phyloP scores from a whole-genome alignment of 768 basidiomycete species.

The Boletus sensibilis region DNA sequence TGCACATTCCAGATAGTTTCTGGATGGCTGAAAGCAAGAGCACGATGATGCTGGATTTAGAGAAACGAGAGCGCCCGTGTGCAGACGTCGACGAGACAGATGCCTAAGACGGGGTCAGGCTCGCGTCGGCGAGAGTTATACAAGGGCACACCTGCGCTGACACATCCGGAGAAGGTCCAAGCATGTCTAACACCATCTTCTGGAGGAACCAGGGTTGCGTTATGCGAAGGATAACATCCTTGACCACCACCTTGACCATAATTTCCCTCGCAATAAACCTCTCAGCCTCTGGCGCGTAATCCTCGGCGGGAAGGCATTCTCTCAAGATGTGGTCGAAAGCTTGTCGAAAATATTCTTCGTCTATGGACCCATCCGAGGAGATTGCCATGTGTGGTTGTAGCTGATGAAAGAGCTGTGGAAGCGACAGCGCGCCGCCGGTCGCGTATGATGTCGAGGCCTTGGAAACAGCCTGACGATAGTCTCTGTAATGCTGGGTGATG shows the following conservation, averaged over 20 bases:
- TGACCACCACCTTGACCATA: constrained; percentile 71
- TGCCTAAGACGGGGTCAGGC: constrained; percentile 15
- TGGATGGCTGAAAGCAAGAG: constrained; percentile 74
- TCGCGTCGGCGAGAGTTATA: background rate
- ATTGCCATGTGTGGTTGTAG: constrained; percentile 86
- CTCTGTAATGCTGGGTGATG: constrained; percentile 71
- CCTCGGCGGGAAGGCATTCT: constrained; percentile 69
- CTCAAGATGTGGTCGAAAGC: constrained; percentile 75
- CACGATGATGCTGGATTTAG: constrained; percentile 59
- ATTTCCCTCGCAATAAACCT: constrained; percentile 84
- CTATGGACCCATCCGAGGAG: constrained; percentile 58
- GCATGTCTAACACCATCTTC: constrained; percentile 58
- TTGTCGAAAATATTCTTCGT: constrained; percentile 78
- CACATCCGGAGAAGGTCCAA: constrained; percentile 46
- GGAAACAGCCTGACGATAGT: constrained; percentile 66
- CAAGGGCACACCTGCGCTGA: constrained; percentile 20
- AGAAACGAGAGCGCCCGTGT: constrained; percentile 34
- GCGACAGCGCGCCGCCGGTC: constrained; percentile 56
- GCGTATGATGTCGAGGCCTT: constrained; percentile 73
- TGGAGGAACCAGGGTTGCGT: constrained; percentile 92
- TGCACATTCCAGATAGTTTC: constrained; percentile 63
- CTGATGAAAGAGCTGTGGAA: constrained; percentile 72
- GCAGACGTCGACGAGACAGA: constrained; percentile 26
- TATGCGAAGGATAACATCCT: constrained; percentile 64
- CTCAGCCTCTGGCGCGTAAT: constrained; percentile 71